Percentiles rank a stretch among this genome's conserved stretches.
Conservation (phyloP, 2,329 filamentous ascomycete genomes). For the Daldinia sp. region DNA sequence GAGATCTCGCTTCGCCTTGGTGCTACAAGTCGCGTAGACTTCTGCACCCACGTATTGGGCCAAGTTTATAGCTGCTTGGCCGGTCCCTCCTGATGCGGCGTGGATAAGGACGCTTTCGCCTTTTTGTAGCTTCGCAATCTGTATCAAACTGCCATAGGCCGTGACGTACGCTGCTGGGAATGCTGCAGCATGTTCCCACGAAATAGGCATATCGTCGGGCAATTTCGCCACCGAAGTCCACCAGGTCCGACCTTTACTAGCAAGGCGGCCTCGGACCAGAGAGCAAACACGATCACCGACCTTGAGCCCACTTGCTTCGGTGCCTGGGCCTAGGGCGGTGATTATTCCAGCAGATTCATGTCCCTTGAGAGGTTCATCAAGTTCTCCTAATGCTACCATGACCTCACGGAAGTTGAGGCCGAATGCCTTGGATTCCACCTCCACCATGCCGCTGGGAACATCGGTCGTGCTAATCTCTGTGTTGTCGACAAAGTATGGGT, state of each 20-base stretch:
- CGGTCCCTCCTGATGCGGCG: constrained; percentile 30
- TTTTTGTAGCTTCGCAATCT: neutral
- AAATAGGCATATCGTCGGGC: constrained; percentile 23
- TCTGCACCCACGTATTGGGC: constrained; percentile 24
- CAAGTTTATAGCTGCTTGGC: constrained; percentile 29
- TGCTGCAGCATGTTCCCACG: constrained; percentile 15
- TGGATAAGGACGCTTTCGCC: constrained; percentile 34
- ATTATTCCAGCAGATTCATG: constrained; percentile 27
- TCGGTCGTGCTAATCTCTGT: constrained; percentile 42
- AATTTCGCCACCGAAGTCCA: constrained; percentile 7
- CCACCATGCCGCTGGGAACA: constrained; percentile 44
- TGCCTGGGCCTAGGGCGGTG: constrained; percentile 12
- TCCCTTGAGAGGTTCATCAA: constrained; percentile 20
- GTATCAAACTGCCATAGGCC: constrained; percentile 14
- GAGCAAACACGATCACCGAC: constrained; percentile 29
- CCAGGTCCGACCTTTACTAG: neutral
- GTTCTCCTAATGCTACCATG: constrained; percentile 20
- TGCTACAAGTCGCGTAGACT: constrained; percentile 29
- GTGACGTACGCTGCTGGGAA: constrained; percentile 19
- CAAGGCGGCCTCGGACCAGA: neutral
- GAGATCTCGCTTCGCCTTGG: constrained; percentile 23
- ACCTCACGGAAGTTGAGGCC: constrained; percentile 31
- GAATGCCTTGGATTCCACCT: constrained; percentile 44
- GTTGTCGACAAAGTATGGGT: constrained; percentile 47
- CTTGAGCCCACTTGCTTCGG: neutral